Base-by-base conservation (phyloP, 768 basidiomycete genomes). In the Agaricus bisporus region DNA sequence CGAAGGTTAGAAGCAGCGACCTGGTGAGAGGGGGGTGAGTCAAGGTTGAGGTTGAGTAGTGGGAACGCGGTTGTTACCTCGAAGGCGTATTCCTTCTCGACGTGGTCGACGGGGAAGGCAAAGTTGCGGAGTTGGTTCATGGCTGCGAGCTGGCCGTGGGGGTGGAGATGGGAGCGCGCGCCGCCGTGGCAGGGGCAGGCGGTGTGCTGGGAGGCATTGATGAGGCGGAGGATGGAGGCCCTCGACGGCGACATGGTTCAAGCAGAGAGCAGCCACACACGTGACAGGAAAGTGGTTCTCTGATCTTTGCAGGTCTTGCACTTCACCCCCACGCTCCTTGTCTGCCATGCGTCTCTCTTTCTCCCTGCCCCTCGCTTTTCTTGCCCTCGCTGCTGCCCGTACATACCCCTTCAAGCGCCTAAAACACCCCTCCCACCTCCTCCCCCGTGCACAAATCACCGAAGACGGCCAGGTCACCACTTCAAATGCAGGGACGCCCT, bases 81-180 rank as follows among this genome's bases (percentile, higher is more conserved):
- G 63, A 95, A 95, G 0, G 93, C 93, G 64, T 95, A 95, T 69
- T 95, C 93, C 66, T 86, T 92, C 72, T 90, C 74, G 3, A 83
- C 71, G 1, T 67, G 60, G 29, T 87, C 77, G 5, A 89, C 82
- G 35, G 92, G 92, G 0, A 87, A 87, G 11, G 91, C 91, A 54
- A 88, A 80, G 64, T 72, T 82, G 58, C 91, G 73, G 58, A 90
- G 68, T 64, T 88, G 85, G 56, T 71, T 80, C 48, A 85, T 62
- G 28, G 80, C 76, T 42, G 74, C 73, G 0, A 74, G 60, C 48
- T 74, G 71, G n/a, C 62, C 65, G 53, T 73, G 74, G 14, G 70
- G 74, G 29, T 71, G 68, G 7, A 70, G 68, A 25, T 73, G 63
- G 41, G 78, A 61, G 17, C 77, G 73, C 59, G 80, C 79, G 38